Evolutionary conservation across 371 early-diverging fungal species (phyloP).

Genomic region (Mucor velutinosus): DNA sequence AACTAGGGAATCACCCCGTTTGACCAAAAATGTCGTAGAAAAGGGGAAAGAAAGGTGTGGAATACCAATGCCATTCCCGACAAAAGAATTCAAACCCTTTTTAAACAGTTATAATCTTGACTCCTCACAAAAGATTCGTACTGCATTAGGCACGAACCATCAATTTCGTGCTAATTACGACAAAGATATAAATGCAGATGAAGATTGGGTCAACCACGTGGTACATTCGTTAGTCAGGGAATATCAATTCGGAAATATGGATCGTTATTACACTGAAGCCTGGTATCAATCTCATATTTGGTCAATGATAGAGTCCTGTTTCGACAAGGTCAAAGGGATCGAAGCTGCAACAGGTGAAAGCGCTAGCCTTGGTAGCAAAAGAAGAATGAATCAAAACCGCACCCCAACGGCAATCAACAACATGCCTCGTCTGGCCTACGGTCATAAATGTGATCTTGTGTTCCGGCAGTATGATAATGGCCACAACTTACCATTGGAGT

Average conservation of each 20-base stretch:
- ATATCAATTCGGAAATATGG: conserved; percentile 17
- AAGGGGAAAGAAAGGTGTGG: too few relatives aligned
- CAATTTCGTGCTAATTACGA: background rate
- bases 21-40: too few relatives aligned
- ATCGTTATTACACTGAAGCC: background rate
- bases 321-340: conserved; percentile 1
- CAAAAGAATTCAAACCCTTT: background rate
- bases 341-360: conserved; percentile 5
- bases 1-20: too few relatives aligned
- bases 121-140: background rate
- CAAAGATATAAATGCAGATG: background rate
- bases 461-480: conserved; percentile 11
- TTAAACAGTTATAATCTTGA: background rate
- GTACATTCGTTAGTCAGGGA: conserved; percentile 9
- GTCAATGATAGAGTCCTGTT: conserved; percentile 18
- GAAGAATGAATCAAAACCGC: background rate
- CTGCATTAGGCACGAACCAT: background rate
- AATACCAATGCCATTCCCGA: background rate
- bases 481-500: conserved; percentile 10
- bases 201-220: conserved; percentile 12
- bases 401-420: background rate
- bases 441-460: conserved; percentile 7
- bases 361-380: background rate
- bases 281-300: conserved; percentile 24
- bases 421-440: background rate